These are phyloP conservation scores for Hyphodiscus sp. DNA, from an alignment of 2,329 filamentous ascomycete genomes.

Conservation along the genomic window DNA sequence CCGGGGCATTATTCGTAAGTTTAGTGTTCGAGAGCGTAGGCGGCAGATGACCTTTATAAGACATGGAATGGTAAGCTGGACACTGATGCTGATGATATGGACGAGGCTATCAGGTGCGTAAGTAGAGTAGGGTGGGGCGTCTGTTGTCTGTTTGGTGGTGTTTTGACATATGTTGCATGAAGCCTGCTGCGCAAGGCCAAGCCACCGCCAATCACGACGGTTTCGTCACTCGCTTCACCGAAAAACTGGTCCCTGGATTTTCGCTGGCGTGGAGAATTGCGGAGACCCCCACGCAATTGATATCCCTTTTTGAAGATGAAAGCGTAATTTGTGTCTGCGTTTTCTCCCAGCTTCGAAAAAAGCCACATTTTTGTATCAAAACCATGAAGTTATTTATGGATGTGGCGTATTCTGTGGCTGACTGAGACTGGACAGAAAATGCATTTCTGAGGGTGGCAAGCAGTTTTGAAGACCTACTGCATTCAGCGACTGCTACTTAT, in stretches of 20 bases:
- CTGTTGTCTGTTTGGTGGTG: background rate
- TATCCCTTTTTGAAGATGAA: no score
- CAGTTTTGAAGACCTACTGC: no score
- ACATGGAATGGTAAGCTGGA: constrained; percentile 14
- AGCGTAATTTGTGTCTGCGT: no score
- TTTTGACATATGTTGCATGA: background rate
- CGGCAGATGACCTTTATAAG: constrained; percentile 22
- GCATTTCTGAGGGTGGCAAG: no score
- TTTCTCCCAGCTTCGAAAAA: no score
- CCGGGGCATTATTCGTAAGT: constrained; percentile 7
- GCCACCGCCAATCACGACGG: background rate
- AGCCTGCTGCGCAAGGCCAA: background rate
- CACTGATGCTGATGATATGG: background rate
- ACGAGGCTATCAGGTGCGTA: background rate
- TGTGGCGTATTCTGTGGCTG: no score
- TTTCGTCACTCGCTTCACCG: background rate
- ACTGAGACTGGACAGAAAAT: no score
- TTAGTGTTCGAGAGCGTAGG: constrained; percentile 5
- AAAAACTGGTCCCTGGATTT: background rate
- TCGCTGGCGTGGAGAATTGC: background rate
- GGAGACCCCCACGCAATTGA: background rate
- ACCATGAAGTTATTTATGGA: no score
- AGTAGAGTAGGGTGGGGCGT: background rate
- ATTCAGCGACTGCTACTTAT: no score
- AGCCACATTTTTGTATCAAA: no score